Conservation (phyloP, 2,329 filamentous ascomycete species). For the Coleophoma eucalyptorum region DNA sequence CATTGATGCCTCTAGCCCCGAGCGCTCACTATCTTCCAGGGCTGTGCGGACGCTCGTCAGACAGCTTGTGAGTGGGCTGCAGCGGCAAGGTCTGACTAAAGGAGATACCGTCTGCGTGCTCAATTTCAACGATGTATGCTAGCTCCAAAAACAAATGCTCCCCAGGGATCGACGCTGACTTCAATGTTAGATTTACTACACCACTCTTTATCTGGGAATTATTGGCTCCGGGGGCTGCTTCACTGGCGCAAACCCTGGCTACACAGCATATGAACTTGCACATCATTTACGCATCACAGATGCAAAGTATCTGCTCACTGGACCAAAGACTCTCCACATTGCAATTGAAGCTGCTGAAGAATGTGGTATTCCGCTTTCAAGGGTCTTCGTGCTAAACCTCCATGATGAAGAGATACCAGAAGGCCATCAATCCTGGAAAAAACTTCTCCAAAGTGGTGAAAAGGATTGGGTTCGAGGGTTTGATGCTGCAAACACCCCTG, state of each 20-base stretch:
- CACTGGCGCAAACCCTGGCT: slow-evolving; percentile 16
- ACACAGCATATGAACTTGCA: slow-evolving; percentile 10
- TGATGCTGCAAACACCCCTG: slow-evolving; percentile 22
- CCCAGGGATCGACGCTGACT: neutral
- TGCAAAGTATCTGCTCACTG: slow-evolving; percentile 9
- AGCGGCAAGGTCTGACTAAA: slow-evolving; percentile 6
- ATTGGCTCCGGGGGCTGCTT: slow-evolving; percentile 15
- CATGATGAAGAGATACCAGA: neutral
- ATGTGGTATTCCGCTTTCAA: slow-evolving; percentile 11
- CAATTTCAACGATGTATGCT: slow-evolving; percentile 12
- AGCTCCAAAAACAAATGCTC: neutral
- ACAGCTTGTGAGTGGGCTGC: slow-evolving; percentile 10
- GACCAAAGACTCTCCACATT: slow-evolving; percentile 4
- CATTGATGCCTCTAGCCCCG: neutral
- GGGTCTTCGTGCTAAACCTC: slow-evolving; percentile 1
- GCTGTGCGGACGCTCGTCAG: slow-evolving; percentile 3
- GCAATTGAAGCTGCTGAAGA: slow-evolving; percentile 12
- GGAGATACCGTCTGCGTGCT: slow-evolving; percentile 14
- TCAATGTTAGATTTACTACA: slow-evolving; percentile 11
- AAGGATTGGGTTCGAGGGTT: slow-evolving; percentile 34
- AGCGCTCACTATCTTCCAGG: slow-evolving; percentile 2
- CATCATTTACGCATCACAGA: slow-evolving; percentile 11
- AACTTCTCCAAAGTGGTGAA: slow-evolving; percentile 1
- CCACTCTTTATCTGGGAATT: slow-evolving; percentile 11
- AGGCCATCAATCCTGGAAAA: neutral